Evolutionary conservation across 2,329 filamentous ascomycete genomes (phyloP), one percentile per base, ranked within the genome.

Genomic region (Tolypocladium sp.): DNA sequence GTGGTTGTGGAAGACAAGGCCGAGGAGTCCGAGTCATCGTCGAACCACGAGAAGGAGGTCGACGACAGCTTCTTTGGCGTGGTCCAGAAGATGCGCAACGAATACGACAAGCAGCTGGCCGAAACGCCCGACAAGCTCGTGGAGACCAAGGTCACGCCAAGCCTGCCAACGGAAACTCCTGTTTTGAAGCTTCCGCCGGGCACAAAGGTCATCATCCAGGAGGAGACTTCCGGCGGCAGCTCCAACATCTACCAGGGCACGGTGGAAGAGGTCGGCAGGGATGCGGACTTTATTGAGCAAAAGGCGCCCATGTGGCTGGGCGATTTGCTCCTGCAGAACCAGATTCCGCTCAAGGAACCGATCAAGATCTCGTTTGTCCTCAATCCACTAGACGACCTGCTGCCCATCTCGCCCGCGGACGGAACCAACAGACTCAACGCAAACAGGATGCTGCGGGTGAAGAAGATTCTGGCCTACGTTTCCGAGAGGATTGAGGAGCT

Each of bases 301-400:
- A 84, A 88, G 46, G 92, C 89, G 7, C 93, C 94, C 2, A 88
- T 90, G 79, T 99, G 94, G 94, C 80, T 99, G 8, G 92, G 90
- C 17, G 92, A 97, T 63, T 83, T 96, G 41, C 78, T 99, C 17
- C 77, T 99, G 54, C 70, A 91, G 79, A 97, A 97, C 70, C 82
- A 85, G 70, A 84, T 91, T 10, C 91, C 92, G 0, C 75, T 81
- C 60, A 97, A 97, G 76, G 94, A 97, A n/a, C 87, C 92, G 1
- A 85, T 93, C 65, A 99, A 99, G 79, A 87, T 97, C n/a, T 92
- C 91, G 4, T 99, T 99, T 69, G 83, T 96, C 20, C 79, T 99
- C 30, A 85, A 94, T 65, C 92, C 94, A 0, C 82, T 90, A 66
- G 87, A 91, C 64, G 76, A 82, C 33, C 77, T 97, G 57, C 91